Conservation (phyloP, 2,329 filamentous ascomycete species). For the Apiospora pterosperma region DNA sequence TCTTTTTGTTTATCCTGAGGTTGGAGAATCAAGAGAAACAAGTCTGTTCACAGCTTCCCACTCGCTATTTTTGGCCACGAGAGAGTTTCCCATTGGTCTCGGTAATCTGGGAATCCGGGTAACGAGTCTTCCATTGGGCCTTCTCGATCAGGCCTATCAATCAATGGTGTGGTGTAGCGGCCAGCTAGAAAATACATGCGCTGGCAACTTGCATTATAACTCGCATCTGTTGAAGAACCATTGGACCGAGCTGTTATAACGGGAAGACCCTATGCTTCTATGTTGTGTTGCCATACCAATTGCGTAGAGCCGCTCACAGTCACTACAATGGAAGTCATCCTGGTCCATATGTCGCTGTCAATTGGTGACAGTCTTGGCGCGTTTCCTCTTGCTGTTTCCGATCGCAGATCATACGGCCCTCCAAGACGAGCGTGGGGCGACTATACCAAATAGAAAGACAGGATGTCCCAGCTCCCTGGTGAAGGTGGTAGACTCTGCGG, state of each 20-base stretch:
- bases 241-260: not conserved
- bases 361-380: constrained; percentile 11
- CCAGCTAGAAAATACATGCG: not conserved
- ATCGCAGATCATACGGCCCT: constrained; percentile 26
- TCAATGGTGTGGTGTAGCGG: not conserved
- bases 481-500: constrained; percentile 9
- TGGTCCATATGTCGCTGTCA: not conserved
- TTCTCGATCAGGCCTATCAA: not conserved
- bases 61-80: not conserved
- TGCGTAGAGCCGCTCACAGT: constrained; percentile 33
- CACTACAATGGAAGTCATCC: constrained; percentile 19
- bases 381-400: constrained; percentile 22
- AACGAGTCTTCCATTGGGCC: not conserved
- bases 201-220: not conserved
- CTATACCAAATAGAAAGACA: constrained; percentile 22
- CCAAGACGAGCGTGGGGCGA: constrained; percentile 11
- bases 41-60: too few species aligned
- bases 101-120: constrained; percentile 1
- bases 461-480: constrained; percentile 10
- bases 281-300: not conserved
- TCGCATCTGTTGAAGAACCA: not conserved
- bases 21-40: not conserved
- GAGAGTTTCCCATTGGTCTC: not conserved
- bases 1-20: too few species aligned
- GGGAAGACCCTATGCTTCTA: not conserved